phyloP scores from a whole-genome alignment of 2,329 filamentous ascomycete genomes.

The Colletotrichum kahawae region DNA sequence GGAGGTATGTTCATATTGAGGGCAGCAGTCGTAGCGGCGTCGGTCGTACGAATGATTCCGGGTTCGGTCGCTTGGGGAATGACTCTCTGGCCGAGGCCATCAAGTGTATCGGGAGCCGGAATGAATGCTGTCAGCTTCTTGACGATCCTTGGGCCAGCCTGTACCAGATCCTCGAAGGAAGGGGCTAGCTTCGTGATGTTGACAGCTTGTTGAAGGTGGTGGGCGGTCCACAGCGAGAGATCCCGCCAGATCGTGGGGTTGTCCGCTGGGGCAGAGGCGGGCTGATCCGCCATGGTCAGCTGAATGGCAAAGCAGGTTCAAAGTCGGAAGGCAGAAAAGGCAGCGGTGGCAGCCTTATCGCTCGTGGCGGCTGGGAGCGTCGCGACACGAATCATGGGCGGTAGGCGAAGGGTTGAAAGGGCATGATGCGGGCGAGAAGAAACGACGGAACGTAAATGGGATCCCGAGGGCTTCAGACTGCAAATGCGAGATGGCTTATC shows the following conservation, averaged over 20 bases:
- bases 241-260: slow-evolving; percentile 56
- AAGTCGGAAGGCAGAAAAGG: not conserved
- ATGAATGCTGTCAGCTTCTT: slow-evolving; percentile 71
- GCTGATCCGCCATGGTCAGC: slow-evolving; percentile 10
- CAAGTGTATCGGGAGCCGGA: slow-evolving; percentile 62
- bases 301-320: not conserved
- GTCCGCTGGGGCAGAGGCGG: slow-evolving; percentile 30
- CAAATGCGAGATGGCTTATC: not conserved
- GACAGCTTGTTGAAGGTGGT: slow-evolving; percentile 46
- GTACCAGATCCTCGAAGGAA: slow-evolving; percentile 70
- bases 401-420: not conserved
- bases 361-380: slow-evolving; percentile 10
- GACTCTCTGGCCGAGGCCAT: slow-evolving; percentile 63
- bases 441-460: not conserved
- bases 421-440: slow-evolving; percentile 2
- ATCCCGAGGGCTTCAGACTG: not conserved
- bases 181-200: slow-evolving; percentile 66
- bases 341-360: slow-evolving; percentile 3
- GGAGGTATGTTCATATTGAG: slow-evolving; percentile 28
- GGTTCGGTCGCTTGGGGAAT: slow-evolving; percentile 63
- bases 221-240: slow-evolving; percentile 57
- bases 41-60: slow-evolving; percentile 42
- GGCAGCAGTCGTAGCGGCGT: slow-evolving; percentile 46
- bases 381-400: slow-evolving; percentile 11
- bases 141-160: slow-evolving; percentile 73